Conservation (phyloP, 2,329 filamentous ascomycete genomes). For the Monosporascus ibericus region DNA sequence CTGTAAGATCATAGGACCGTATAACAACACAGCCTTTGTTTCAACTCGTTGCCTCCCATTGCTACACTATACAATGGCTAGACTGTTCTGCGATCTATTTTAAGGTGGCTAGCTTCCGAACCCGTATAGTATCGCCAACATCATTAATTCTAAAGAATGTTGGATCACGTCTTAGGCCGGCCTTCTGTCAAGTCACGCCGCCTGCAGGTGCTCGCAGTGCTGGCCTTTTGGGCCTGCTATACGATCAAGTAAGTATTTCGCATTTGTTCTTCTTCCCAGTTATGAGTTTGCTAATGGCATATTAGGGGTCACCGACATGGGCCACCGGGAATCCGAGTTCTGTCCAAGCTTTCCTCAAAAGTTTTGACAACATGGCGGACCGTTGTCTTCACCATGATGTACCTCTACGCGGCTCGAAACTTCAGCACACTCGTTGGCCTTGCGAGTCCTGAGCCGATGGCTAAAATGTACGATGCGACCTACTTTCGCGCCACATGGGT, state of each 20-base stretch:
- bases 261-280: conserved; percentile 2
- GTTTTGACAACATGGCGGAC: conserved; percentile 85
- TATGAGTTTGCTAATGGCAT: conserved; percentile 5
- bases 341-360: conserved; percentile 66
- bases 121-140: background rate
- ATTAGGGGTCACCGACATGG: conserved; percentile 81
- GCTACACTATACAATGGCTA: background rate
- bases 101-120: background rate
- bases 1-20: too few species aligned
- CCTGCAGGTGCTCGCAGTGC: conserved; percentile 84
- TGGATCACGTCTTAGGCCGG: conserved; percentile 87
- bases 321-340: conserved; percentile 63
- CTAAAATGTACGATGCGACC: conserved; percentile 84
- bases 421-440: conserved; percentile 89
- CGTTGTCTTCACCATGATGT: conserved; percentile 79
- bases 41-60: background rate
- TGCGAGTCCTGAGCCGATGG: conserved; percentile 86
- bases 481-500: conserved; percentile 98
- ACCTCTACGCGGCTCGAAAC: conserved; percentile 86
- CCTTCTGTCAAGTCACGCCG: conserved; percentile 89
- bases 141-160: conserved; percentile 33
- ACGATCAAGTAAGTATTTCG: conserved; percentile 57
- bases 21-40: background rate
- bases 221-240: conserved; percentile 88
- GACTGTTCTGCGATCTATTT: too few species aligned